Evolutionary conservation across 345 rosid species (phyloP).

Genomic region (Ceriops zippeliana): DNA sequence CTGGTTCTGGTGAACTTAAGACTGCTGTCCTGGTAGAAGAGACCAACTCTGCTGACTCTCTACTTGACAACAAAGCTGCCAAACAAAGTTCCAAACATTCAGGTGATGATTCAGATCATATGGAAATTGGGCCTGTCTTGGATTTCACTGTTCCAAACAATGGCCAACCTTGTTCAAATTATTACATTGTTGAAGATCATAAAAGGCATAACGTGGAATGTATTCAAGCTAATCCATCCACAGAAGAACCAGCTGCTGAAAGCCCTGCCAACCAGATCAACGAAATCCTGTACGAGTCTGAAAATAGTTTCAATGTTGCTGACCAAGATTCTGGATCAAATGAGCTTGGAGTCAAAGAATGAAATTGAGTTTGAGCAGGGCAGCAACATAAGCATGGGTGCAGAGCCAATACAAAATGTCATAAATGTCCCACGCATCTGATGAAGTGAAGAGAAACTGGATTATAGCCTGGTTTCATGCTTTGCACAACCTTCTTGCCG

Average conservation of each 20-base stretch:
- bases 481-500: neutral
- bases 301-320: neutral
- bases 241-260: constrained; percentile 5
- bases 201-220: constrained; percentile 12
- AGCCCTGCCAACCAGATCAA: neutral
- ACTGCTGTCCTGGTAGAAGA: constrained; percentile 2
- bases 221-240: constrained; percentile 11
- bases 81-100: constrained; percentile 4
- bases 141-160: constrained; percentile 4
- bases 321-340: constrained; percentile 6
- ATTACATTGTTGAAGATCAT: neutral
- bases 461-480: neutral
- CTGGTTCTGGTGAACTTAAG: constrained; percentile 3
- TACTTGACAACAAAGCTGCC: neutral
- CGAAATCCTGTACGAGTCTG: constrained; percentile 6
- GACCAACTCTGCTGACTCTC: neutral
- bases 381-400: neutral
- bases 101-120: neutral
- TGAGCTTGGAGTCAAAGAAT: constrained; percentile 5
- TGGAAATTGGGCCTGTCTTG: constrained; percentile 9
- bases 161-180: neutral
- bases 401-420: constrained; percentile 5
- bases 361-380: constrained; percentile 3
- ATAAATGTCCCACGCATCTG: neutral
- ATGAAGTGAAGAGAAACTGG: constrained; percentile 7